These are phyloP conservation scores for Sphagnurus paluster DNA, from an alignment of 1,284 basidiomycete species.

Conservation along the genomic window DNA sequence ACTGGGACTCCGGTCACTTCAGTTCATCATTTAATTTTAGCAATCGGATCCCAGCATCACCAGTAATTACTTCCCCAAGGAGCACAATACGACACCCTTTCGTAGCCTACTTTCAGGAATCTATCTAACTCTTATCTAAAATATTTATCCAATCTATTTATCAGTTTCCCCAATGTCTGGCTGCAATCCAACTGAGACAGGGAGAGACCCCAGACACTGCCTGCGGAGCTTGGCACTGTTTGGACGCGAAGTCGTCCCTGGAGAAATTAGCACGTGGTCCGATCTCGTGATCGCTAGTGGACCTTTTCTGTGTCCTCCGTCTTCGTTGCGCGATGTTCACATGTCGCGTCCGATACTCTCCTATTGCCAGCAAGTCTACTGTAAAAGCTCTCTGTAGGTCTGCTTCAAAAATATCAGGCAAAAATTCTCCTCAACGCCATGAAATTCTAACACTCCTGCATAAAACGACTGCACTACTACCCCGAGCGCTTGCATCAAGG, in stretches of 20 bases:
- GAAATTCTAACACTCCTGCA: constrained; percentile 36
- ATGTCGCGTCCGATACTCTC: constrained; percentile 16
- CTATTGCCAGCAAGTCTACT: constrained; percentile 2
- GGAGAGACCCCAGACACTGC: neutral
- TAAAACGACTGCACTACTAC: constrained; percentile 40
- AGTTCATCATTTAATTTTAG: neutral
- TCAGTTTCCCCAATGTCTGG: neutral
- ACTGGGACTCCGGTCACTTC: constrained; percentile 13
- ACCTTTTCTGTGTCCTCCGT: constrained; percentile 2
- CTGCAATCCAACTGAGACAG: no score
- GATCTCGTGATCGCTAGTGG: neutral
- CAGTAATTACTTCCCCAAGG: neutral
- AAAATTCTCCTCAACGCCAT: constrained; percentile 7
- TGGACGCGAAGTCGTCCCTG: neutral
- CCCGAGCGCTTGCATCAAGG: constrained; percentile 32
- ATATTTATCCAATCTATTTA: neutral
- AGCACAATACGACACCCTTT: no score
- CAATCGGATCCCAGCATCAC: no score
- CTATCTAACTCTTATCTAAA: no score
- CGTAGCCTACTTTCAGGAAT: no score
- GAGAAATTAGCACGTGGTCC: constrained; percentile 7
- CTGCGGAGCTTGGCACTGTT: neutral
- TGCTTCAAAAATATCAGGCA: neutral
- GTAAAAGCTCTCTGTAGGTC: constrained; percentile 1
- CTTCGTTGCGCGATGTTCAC: constrained; percentile 16